These are phyloP conservation scores for Styphnolobium japonicum DNA, from an alignment of 306 rosid species.

Conservation along the genomic window DNA sequence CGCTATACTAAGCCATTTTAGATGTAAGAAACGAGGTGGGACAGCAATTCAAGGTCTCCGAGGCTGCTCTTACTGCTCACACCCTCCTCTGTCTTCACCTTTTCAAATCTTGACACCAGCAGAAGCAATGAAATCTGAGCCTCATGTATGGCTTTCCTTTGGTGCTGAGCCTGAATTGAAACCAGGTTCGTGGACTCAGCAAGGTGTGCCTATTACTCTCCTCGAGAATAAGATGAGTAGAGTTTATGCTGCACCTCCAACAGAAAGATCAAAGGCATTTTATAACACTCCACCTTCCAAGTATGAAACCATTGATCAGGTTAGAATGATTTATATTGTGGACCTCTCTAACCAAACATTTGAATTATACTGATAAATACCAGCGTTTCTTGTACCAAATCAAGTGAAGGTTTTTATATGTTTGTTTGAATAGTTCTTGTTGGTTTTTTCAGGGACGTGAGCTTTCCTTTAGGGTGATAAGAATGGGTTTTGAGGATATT, in stretches of 20 bases:
- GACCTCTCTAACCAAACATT: background rate
- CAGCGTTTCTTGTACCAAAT: background rate
- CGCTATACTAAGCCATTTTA: slow-evolving; percentile 81
- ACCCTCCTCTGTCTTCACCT: slow-evolving; percentile 74
- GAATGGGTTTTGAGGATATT: slow-evolving; percentile 95
- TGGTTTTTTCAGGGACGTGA: slow-evolving; percentile 65
- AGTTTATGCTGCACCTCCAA: slow-evolving; percentile 80
- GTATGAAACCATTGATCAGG: slow-evolving; percentile 91
- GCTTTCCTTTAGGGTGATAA: slow-evolving; percentile 80
- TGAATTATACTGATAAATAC: background rate
- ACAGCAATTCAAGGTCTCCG: slow-evolving; percentile 81
- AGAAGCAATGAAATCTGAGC: slow-evolving; percentile 64
- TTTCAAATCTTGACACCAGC: slow-evolving; percentile 69
- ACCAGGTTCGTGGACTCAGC: slow-evolving; percentile 70
- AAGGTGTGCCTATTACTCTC: slow-evolving; percentile 67
- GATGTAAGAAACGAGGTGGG: slow-evolving; percentile 63
- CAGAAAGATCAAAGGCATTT: slow-evolving; percentile 70
- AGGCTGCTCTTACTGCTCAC: slow-evolving; percentile 62
- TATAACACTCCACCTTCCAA: slow-evolving; percentile 81
- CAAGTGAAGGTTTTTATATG: background rate
- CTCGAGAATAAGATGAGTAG: slow-evolving; percentile 83
- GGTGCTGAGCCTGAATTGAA: slow-evolving; percentile 56
- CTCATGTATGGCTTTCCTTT: slow-evolving; percentile 53
- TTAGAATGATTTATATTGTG: slow-evolving; percentile 15
- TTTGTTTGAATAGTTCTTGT: background rate